Evolutionary conservation across 2,329 filamentous ascomycete genomes (phyloP).

Genomic region (Trichoderma sp.): DNA sequence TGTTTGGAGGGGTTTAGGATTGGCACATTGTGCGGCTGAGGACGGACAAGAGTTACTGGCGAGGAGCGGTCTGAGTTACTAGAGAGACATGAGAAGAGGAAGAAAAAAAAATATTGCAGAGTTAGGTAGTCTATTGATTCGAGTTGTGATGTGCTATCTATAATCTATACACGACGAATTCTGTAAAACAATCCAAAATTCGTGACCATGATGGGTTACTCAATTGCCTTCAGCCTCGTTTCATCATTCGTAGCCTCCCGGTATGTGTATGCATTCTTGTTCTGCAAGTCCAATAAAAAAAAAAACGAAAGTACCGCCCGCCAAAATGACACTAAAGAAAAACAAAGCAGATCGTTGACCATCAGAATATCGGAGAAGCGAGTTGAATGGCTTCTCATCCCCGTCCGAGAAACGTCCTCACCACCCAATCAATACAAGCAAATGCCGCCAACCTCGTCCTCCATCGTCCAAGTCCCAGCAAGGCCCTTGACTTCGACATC

Average conservation of each 20-base stretch:
- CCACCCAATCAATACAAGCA: slow-evolving; percentile 45
- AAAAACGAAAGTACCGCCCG: not conserved
- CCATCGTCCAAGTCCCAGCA: slow-evolving; percentile 84
- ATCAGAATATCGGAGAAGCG: not conserved
- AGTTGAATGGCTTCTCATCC: not conserved
- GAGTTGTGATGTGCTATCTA: not conserved
- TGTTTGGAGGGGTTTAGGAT: not conserved
- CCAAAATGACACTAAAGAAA: not conserved
- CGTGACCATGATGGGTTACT: not conserved
- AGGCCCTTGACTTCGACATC: slow-evolving; percentile 61
- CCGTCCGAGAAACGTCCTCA: not conserved
- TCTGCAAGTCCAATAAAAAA: not conserved
- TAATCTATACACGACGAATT: not conserved
- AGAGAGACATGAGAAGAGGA: not conserved
- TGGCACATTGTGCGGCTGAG: slow-evolving; percentile 5
- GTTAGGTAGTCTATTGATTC: not conserved
- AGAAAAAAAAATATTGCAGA: not conserved
- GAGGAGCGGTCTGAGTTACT: not conserved
- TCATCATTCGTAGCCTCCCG: not conserved
- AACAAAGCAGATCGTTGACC: not conserved
- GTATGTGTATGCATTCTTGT: not conserved
- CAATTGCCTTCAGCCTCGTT: not conserved
- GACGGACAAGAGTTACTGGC: not conserved
- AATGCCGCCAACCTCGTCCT: slow-evolving; percentile 69
- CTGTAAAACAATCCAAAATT: not conserved